phyloP scores from a whole-genome alignment of 345 rosid genomes.

The Salix udensis region DNA sequence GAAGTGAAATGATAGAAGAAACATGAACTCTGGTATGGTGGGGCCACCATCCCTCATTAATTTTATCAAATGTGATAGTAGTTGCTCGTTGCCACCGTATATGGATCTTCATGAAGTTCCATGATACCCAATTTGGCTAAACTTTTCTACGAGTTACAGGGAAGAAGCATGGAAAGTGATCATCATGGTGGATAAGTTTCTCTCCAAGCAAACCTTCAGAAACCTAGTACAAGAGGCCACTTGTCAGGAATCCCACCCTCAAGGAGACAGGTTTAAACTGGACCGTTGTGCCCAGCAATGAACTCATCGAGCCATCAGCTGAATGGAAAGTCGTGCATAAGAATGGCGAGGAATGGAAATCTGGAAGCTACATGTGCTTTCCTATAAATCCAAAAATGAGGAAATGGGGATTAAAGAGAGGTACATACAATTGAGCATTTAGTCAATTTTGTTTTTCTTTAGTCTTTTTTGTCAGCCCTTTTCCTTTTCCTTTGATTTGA shows the following conservation, averaged over 20 bases:
- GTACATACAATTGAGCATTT: background rate
- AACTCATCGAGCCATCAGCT: background rate
- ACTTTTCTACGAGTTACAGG: slow-evolving; percentile 34
- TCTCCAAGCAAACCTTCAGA: slow-evolving; percentile 3
- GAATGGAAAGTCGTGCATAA: background rate
- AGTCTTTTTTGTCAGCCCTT: background rate
- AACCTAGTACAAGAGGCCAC: background rate
- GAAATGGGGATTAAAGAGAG: background rate
- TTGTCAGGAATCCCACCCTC: background rate
- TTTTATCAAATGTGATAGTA: background rate
- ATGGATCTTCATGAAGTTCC: background rate
- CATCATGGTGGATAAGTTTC: background rate
- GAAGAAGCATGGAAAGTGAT: slow-evolving; percentile 49
- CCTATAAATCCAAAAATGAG: background rate
- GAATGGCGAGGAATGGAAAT: background rate
- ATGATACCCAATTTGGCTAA: slow-evolving; percentile 3
- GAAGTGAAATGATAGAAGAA: background rate
- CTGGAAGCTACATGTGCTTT: background rate
- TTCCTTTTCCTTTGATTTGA: background rate
- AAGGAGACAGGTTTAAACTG: background rate
- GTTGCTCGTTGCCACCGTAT: background rate
- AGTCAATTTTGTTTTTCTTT: background rate
- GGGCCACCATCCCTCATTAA: background rate
- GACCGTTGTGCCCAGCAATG: background rate
- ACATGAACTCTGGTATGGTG: background rate